Evolutionary conservation across 2,329 filamentous ascomycete genomes (phyloP).

Genomic region (Beauveria australis): DNA sequence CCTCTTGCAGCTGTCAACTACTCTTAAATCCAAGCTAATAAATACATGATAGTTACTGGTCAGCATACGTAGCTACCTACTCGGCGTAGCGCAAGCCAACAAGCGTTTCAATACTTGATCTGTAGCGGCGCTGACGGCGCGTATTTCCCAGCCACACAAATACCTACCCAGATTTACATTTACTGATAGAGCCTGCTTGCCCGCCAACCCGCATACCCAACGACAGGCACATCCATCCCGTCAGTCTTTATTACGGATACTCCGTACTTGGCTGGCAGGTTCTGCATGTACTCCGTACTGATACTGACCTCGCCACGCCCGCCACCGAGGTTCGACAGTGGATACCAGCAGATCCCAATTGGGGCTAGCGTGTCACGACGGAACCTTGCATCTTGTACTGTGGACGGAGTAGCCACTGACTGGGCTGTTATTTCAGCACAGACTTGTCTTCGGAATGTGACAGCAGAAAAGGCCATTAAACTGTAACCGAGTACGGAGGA

Average conservation of each 20-base stretch:
- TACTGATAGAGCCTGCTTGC: too few species aligned
- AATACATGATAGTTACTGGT: background rate
- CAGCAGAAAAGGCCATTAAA: background rate
- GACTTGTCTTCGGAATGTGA: background rate
- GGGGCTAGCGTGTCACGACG: background rate
- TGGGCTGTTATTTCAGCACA: background rate
- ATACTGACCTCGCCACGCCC: background rate
- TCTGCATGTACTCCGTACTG: too few species aligned
- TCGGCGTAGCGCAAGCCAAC: background rate
- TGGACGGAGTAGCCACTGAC: background rate
- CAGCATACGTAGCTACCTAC: too few species aligned
- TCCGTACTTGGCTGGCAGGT: too few species aligned
- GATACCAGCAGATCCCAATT: background rate
- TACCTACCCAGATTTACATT: too few species aligned
- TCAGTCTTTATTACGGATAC: too few species aligned
- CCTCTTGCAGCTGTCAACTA: background rate
- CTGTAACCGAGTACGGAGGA: too few species aligned
- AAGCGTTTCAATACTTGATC: background rate
- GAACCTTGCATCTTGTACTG: background rate
- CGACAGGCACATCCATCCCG: background rate
- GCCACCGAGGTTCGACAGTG: background rate
- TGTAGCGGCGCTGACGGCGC: too few species aligned
- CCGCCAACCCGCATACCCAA: too few species aligned
- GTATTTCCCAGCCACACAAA: too few species aligned
- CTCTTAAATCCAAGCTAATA: conserved; percentile 3